phyloP scores from a whole-genome alignment of 805 yeast genomes.

The Candida orba region DNA sequence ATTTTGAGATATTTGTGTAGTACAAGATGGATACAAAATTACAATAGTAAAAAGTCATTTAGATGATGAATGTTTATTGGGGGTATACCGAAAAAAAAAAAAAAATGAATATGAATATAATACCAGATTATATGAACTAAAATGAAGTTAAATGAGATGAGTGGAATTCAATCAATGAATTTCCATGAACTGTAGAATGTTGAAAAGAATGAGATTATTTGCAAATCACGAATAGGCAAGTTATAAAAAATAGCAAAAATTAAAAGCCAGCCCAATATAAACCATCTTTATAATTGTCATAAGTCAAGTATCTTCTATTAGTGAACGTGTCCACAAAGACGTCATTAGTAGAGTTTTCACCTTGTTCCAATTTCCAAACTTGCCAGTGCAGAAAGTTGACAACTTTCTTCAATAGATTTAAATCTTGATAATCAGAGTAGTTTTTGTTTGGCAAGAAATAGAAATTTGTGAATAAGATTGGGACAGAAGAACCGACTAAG shows the following conservation, averaged over 20 bases:
- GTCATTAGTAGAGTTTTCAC: neutral
- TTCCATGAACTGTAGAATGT: neutral
- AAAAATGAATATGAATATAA: neutral
- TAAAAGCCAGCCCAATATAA: slow-evolving; percentile 27
- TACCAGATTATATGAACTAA: too few relatives aligned
- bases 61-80: neutral
- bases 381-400: slow-evolving; percentile 18
- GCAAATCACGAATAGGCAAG: too few relatives aligned
- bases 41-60: too few relatives aligned
- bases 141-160: too few relatives aligned
- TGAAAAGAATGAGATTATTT: neutral
- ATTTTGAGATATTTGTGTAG: too few relatives aligned
- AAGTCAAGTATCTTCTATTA: slow-evolving; percentile 9
- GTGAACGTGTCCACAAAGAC: slow-evolving; percentile 3
- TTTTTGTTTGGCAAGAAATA: slow-evolving; percentile 15
- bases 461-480: slow-evolving; percentile 17
- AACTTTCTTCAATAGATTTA: slow-evolving; percentile 17
- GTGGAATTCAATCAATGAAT: neutral
- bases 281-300: slow-evolving; percentile 21
- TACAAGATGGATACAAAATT: too few relatives aligned
- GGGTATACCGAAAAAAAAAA: neutral
- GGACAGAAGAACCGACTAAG: slow-evolving; percentile 18
- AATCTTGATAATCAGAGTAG: slow-evolving; percentile 16
- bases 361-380: slow-evolving; percentile 12
- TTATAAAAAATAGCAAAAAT: neutral